Base-by-base conservation (phyloP, 116 monocot species). In the Dioscorea cayenensis region DNA sequence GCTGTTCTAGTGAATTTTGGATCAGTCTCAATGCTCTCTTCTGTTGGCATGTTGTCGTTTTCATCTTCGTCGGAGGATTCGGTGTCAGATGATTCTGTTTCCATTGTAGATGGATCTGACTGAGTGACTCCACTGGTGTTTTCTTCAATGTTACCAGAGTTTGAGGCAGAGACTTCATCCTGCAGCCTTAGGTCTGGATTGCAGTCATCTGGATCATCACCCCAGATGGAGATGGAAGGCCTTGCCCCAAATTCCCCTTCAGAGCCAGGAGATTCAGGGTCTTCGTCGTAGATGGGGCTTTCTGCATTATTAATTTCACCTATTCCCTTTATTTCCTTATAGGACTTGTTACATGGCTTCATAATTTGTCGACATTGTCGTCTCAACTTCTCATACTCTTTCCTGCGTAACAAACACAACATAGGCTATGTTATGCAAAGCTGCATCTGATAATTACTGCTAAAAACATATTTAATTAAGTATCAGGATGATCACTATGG, bases 361-460 rank as follows among this genome's bases (percentile, higher is more conserved):
- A 75, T 61, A 35, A 76, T 61, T 28, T 51, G 75, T 16, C 19
- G 27, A 73, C 83, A 85, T 13, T 49, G 70, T 51, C 71, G 70
- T 68, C 89, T 85, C 28, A 89, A 72, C 65, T 75, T 73, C 28
- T 80, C 72, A 69, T 83, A 89, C 66, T 78, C 82, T 72, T 80
- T 78, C 78, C 89, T 89, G 71, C 36, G 71, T 28, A 11, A 77
- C 35, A 73, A 64, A 21, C 38, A 50, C 12, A 77, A 13, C 18
- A 59, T 6, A 64, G 68, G 2, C 38, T 11, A 51, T 14, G 27
- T 59, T 36, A 14, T 52, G 0, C 22, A 28, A 64, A 16, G 1
- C 2, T 43, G 1, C 17, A 23, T 7, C 7, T 13, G 17, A 63
- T 7, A 19, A 36, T 21, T 6, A 63, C 10, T 28, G 14, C 18